Evolutionary conservation across 495 filamentous ascomycete species (phyloP).

Genomic region (Aspergillus asperescens): DNA sequence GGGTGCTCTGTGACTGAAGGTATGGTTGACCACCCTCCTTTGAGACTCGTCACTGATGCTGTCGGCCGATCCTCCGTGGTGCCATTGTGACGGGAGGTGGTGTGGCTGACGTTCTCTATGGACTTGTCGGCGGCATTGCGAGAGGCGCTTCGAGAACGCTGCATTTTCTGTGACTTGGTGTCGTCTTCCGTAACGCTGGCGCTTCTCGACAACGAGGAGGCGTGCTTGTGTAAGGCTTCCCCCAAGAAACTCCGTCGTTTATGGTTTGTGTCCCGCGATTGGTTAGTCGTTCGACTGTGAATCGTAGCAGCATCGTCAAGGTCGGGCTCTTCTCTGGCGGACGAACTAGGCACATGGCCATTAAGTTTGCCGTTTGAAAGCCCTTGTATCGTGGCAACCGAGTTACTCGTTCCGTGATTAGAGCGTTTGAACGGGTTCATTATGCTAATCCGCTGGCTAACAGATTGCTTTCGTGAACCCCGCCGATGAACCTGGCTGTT

Average conservation of each 20-base stretch:
- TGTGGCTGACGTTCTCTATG: slow-evolving; percentile 31
- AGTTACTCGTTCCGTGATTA: slow-evolving; percentile 33
- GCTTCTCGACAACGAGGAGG: slow-evolving; percentile 32
- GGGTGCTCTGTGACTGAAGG: slow-evolving; percentile 37
- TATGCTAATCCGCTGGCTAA: slow-evolving; percentile 45
- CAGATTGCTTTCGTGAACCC: slow-evolving; percentile 35
- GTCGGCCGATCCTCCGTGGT: slow-evolving; percentile 16
- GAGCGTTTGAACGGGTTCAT: slow-evolving; percentile 47
- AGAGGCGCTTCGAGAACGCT: slow-evolving; percentile 29
- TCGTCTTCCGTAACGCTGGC: slow-evolving; percentile 25
- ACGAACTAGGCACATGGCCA: slow-evolving; percentile 2
- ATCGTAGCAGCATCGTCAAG: slow-evolving; percentile 39
- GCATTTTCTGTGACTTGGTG: slow-evolving; percentile 22
- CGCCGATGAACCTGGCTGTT: slow-evolving; percentile 28
- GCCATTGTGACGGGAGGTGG: slow-evolving; percentile 29
- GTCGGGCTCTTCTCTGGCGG: slow-evolving; percentile 15
- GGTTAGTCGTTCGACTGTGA: slow-evolving; percentile 40
- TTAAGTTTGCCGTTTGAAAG: slow-evolving; percentile 23
- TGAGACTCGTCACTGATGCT: slow-evolving; percentile 21
- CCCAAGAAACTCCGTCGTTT: slow-evolving; percentile 44
- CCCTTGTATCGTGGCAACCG: slow-evolving; percentile 33
- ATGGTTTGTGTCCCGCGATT: slow-evolving; percentile 33
- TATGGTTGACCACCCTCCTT: slow-evolving; percentile 38
- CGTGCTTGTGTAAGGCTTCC: slow-evolving; percentile 34
- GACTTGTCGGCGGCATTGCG: slow-evolving; percentile 31